phyloP scores from a whole-genome alignment of 306 rosid species.

The Parietaria judaica region DNA sequence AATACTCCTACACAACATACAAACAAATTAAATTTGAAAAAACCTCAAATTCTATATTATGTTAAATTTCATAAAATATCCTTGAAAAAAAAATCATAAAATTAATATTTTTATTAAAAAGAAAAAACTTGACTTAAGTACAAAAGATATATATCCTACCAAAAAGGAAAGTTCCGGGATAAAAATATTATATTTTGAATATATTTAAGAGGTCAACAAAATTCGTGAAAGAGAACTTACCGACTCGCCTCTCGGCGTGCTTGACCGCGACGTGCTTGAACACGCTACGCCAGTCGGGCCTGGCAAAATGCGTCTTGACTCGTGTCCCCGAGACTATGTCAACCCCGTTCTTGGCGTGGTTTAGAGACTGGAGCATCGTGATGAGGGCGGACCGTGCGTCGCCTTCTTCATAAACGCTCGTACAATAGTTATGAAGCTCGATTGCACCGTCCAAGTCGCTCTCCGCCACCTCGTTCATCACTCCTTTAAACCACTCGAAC shows the following conservation, averaged over 20 bases:
- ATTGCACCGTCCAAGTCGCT: conserved; percentile 50
- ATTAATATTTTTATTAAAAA: no score
- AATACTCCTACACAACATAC: conserved; percentile 61
- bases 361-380: conserved; percentile 79
- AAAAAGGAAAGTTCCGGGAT: not conserved
- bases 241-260: conserved; percentile 57
- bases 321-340: conserved; percentile 77
- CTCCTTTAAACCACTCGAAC: conserved; percentile 83
- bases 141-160: not conserved
- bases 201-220: not conserved
- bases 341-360: conserved; percentile 72
- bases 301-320: conserved; percentile 75
- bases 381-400: conserved; percentile 79
- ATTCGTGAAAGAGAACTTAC: conserved; percentile 33
- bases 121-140: no score
- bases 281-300: conserved; percentile 79
- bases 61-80: no score
- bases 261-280: conserved; percentile 53
- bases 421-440: conserved; percentile 79
- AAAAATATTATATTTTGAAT: not conserved
- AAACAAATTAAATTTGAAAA: not conserved
- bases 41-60: no score
- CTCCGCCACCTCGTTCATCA: conserved; percentile 79
- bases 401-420: conserved; percentile 87
- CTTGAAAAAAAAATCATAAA: no score